Conservation (phyloP, 2,329 filamentous ascomycete species). For the Trichoderma atroviride region DNA sequence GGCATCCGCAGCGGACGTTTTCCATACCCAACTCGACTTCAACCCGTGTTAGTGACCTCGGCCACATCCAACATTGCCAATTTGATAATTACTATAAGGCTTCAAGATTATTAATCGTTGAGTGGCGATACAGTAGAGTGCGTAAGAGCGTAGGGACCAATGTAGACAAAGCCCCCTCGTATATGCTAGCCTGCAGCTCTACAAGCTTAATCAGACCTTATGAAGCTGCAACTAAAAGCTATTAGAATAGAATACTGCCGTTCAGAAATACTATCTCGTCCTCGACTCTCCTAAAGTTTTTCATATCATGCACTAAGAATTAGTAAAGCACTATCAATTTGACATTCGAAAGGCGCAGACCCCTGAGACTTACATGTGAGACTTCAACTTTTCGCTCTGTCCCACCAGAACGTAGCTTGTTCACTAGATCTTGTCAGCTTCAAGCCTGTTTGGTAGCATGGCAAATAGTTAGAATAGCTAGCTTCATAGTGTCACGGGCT, state of each 20-base stretch:
- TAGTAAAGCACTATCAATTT: not conserved
- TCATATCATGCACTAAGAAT: not conserved
- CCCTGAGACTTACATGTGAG: not conserved
- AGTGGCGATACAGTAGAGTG: not conserved
- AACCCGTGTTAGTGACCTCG: not conserved
- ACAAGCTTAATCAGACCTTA: not conserved
- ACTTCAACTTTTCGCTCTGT: not conserved
- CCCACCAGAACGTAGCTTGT: not conserved
- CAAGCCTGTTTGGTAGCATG: not conserved
- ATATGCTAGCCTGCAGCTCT: not conserved
- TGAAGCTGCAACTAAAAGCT: not conserved
- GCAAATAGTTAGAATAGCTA: not conserved
- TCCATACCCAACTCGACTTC: not conserved
- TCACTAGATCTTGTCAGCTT: not conserved
- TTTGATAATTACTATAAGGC: not conserved
- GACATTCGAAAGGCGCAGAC: not conserved
- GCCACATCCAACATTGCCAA: not conserved
- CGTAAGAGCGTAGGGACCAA: not conserved
- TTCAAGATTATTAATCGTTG: not conserved
- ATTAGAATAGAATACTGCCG: not conserved
- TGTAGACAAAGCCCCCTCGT: not conserved
- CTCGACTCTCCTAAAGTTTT: not conserved
- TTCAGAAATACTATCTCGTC: not conserved
- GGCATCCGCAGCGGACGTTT: slow-evolving; percentile 7
- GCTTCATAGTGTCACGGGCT: not conserved